A percentile compares a stretch with the other conserved stretches of the same genome.
phyloP scores from a whole-genome alignment of 305 asterid genomes.

The Fraxinus angustifolia region DNA sequence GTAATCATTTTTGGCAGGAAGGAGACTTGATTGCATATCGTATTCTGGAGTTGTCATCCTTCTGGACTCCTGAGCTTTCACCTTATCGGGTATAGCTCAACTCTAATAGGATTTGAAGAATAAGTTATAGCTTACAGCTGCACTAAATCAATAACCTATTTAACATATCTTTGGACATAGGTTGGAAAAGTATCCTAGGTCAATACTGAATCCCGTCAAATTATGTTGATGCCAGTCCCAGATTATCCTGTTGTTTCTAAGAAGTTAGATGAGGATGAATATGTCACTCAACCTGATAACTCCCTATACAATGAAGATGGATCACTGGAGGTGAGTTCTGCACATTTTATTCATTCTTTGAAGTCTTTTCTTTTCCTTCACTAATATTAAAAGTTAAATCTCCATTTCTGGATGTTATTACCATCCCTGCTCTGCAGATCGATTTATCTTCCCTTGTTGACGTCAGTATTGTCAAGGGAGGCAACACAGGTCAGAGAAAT shows the following conservation, averaged over 20 bases:
- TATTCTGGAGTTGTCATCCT: slow-evolving; percentile 74
- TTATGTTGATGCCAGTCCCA: slow-evolving; percentile 55
- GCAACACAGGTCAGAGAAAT: slow-evolving; percentile 34
- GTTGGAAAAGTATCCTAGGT: slow-evolving; percentile 72
- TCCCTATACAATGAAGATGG: slow-evolving; percentile 80
- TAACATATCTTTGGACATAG: slow-evolving; percentile 37
- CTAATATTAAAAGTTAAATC: not conserved
- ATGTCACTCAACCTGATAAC: slow-evolving; percentile 34
- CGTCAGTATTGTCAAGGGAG: slow-evolving; percentile 48
- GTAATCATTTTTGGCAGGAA: slow-evolving; percentile 45
- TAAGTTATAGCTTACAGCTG: slow-evolving; percentile 3
- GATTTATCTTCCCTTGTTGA: slow-evolving; percentile 67
- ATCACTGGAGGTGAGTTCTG: slow-evolving; percentile 64
- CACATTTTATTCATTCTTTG: not conserved
- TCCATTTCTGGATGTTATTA: slow-evolving; percentile 1
- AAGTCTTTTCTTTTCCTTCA: not conserved
- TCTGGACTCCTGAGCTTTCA: slow-evolving; percentile 93
- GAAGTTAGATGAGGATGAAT: slow-evolving; percentile 45
- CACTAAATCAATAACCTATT: slow-evolving; percentile 8
- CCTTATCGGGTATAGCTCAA: slow-evolving; percentile 55
- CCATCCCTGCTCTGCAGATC: slow-evolving; percentile 46
- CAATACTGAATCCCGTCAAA: slow-evolving; percentile 41
- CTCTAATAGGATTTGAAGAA: slow-evolving; percentile 7
- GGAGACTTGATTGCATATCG: slow-evolving; percentile 89
- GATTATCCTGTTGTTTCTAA: slow-evolving; percentile 54